Base-by-base conservation (phyloP, 208 protist genomes). In the Strigomonas culicis region DNA sequence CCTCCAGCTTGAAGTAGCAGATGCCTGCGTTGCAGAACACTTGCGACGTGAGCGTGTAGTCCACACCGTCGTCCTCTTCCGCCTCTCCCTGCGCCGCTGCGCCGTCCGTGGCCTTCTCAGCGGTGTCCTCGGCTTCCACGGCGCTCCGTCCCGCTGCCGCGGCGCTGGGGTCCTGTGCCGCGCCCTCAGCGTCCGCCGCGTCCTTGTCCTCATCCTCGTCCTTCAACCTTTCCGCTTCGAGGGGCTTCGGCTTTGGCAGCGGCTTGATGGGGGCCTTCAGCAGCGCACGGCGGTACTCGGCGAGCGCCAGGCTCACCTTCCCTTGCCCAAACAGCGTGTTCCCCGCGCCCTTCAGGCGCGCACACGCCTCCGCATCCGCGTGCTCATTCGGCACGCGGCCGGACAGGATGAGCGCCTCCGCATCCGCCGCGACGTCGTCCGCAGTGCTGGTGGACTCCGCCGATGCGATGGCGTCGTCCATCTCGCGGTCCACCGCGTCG, bases 11-110 rank as follows among this genome's bases (percentile, higher is more conserved):
- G 63, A 88, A 83, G 2, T 92, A 65, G 53, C 85, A 94, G 25
- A 86, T 68, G 21, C 87, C 86, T 6, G 86, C 77, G 70, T 97
- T 97, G 74, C 85, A 88, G 71, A 85, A 94, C 15, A 95, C 72
- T 70, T 94, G 85, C 49, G 86, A 75, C 4, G 85, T 94, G 8
- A 97, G 61, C 13, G 77, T 92, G 75, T 94, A 95, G 56, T 93
- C 84, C 0, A 75, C 75, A 32, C 41, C 70, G 70, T 88, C 83
- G 44, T 58, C 70, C 34, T 60, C 28, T 27, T 61, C 52, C 17
- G 43, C 44, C 10, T 78, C 55, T 31, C 50, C 28, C 21, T 61
- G 47, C 21, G 53, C 44, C 10, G 75, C 55, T 19, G 65, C 57
- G 4, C 73, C 66, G 7, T 41, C 43, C n/a, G 60, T 30, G 25